Base-by-base conservation (phyloP, 495 filamentous ascomycete species). In the Neurospora sp. region DNA sequence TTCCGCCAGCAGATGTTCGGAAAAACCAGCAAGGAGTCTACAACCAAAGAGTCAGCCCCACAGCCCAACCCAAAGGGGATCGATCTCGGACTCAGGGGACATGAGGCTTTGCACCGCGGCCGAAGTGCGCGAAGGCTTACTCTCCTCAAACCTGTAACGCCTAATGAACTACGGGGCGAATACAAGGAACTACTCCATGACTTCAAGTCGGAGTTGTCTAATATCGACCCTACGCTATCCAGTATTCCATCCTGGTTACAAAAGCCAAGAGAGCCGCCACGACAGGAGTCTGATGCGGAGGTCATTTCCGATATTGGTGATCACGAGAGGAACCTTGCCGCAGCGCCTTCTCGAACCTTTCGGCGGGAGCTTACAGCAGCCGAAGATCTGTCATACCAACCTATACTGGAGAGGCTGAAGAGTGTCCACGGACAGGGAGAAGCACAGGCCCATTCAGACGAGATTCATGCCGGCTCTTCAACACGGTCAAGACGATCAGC, bases 1-100 rank as follows among this genome's bases (percentile, higher is more conserved):
- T 93, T 92, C 75, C 87, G 88, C 37, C 85, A 77, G 77, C 82
- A 70, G 42, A 86, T 86, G 74, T 84, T 86, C 74, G 80, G 82
- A 10, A 77, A 79, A 71, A 38, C 76, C 37, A 83, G 79, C 20
- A 71, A 72, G 10, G 75, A 69, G 6, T 44, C 77, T 69, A 16
- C 75, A 12, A 37, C 38, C 18, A 72, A 74, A 14, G 73, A 75
- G 38, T 62, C 78, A 35, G 27, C 70, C 4, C 78, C 78, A 39
- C 73, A 76, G 39, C 71, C 71, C 1, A 81, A 76, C 23, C 77
- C 78, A n/a, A 84, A 75, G 46, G 81, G 81, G 27, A 82, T 85
- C 72, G 83, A 85, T 44, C 81, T 88, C 5, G 83, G 85, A 35
- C 88, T 90, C 71, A 83, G 81, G 11, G 81, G 78, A 2, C 87